These are phyloP conservation scores for Pugionium dolabratum DNA, from an alignment of 345 rosid genomes.

Conservation along the genomic window DNA sequence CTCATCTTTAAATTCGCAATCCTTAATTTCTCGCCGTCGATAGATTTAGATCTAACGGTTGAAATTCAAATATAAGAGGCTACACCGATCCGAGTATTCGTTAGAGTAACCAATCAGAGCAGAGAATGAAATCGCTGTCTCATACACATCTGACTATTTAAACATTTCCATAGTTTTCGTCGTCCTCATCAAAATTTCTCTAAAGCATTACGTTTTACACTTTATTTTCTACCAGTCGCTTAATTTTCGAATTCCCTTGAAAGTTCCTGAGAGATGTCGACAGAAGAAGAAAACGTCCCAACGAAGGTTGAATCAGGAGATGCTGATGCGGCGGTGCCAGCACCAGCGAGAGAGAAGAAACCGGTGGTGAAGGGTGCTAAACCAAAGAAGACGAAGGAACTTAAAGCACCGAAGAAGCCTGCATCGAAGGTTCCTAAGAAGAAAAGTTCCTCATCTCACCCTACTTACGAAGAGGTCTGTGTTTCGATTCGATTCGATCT, in stretches of 20 bases:
- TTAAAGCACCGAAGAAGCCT: slow-evolving; percentile 48
- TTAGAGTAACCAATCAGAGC: slow-evolving; percentile 51
- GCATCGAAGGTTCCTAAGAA: slow-evolving; percentile 46
- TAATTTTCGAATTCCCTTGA: neutral
- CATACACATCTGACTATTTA: slow-evolving; percentile 53
- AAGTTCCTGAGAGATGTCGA: slow-evolving; percentile 18
- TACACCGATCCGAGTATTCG: slow-evolving; percentile 52
- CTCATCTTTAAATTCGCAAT: slow-evolving; percentile 27
- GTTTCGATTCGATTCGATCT: neutral
- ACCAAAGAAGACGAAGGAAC: slow-evolving; percentile 52
- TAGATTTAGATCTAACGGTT: slow-evolving; percentile 56
- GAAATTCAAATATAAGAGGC: slow-evolving; percentile 51
- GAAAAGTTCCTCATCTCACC: slow-evolving; percentile 51
- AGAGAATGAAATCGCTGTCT: slow-evolving; percentile 45
- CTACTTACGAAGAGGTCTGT: slow-evolving; percentile 66
- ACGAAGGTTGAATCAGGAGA: slow-evolving; percentile 50
- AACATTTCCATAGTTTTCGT: slow-evolving; percentile 39
- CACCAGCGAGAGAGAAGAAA: slow-evolving; percentile 43
- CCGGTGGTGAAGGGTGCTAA: slow-evolving; percentile 44
- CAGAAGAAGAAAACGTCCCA: slow-evolving; percentile 34
- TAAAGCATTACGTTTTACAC: slow-evolving; percentile 10
- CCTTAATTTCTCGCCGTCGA: slow-evolving; percentile 46
- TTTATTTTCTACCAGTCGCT: neutral
- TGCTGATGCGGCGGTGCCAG: slow-evolving; percentile 29
- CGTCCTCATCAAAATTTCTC: slow-evolving; percentile 34